A percentile compares a stretch with the other conserved stretches of the same genome.
Evolutionary conservation across 148 eudicot genomes (phyloP).

Genomic region (Camellia lanceoleosa): DNA sequence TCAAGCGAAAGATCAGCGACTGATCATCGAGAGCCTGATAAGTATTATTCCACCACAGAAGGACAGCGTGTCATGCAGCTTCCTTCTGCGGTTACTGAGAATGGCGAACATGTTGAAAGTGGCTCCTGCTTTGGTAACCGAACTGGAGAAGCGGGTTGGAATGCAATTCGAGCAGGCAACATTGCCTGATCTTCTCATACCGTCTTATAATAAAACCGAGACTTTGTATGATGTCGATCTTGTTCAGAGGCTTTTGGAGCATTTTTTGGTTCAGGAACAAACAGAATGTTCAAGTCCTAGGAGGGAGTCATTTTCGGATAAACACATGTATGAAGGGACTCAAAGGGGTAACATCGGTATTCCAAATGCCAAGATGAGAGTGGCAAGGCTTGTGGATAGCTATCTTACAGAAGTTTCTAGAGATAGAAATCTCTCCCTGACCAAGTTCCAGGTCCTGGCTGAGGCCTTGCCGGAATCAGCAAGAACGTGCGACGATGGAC

Average conservation of each 20-base stretch:
- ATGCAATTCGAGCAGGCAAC: conserved; percentile 97
- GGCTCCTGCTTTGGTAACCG: conserved; percentile 93
- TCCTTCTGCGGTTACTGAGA: conserved; percentile 73
- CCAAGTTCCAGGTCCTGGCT: conserved; percentile 91
- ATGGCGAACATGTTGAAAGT: conserved; percentile 88
- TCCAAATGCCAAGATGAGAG: conserved; percentile 73
- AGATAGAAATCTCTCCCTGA: conserved; percentile 69
- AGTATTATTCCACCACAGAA: conserved; percentile 91
- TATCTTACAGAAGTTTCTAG: conserved; percentile 90
- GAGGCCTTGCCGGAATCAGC: conserved; percentile 97
- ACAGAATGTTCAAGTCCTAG: conserved; percentile 67
- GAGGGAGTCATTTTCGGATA: conserved; percentile 41
- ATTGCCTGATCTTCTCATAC: conserved; percentile 73
- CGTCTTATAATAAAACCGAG: conserved; percentile 55
- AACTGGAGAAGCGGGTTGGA: conserved; percentile 90
- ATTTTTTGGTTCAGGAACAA: conserved; percentile 84
- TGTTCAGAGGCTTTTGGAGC: conserved; percentile 89
- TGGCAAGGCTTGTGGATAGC: conserved; percentile 92
- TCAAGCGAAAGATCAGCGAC: conserved; percentile 70
- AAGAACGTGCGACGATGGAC: conserved; percentile 92
- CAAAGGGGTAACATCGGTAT: conserved; percentile 27
- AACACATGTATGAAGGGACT: conserved; percentile 41
- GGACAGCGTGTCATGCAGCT: conserved; percentile 86
- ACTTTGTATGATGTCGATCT: conserved; percentile 87
- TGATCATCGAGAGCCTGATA: conserved; percentile 88